Evolutionary conservation across 2,329 filamentous ascomycete genomes (phyloP), one percentile per base, ranked within the genome.

Genomic region (Stachybotrys echinatus): DNA sequence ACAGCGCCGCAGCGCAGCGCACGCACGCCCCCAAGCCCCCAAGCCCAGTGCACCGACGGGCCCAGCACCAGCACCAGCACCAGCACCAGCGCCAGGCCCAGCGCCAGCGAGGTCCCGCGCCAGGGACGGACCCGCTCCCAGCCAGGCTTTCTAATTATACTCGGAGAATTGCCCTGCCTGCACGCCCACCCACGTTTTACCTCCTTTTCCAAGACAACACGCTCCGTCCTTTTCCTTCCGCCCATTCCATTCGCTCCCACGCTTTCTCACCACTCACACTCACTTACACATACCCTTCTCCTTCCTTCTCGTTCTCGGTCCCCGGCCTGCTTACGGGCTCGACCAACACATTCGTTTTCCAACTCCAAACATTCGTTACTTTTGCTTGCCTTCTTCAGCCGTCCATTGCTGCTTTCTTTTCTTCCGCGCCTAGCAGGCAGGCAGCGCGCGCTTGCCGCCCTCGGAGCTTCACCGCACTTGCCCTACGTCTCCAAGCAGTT

Each of bases 111-210:
- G n/a, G n/a, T n/a, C n/a, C n/a, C n/a, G n/a, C n/a, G n/a, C n/a
- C n/a, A n/a, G n/a, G n/a, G n/a, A n/a, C n/a, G n/a, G n/a, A n/a
- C n/a, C n/a, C n/a, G n/a, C n/a, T n/a, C n/a, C n/a, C n/a, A n/a
- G n/a, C n/a, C n/a, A n/a, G n/a, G n/a, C 19, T 45, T 45, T 37
- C 44, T 27, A 46, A 46, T 46, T 31, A 34, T 46, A 46, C 44
- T 46, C 44, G 44, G 44, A 46, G 44, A 46, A 46, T 46, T 34
- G 44, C 22, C 44, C 27, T 34, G 44, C n/a, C 44, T 46, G 10
- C 27, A 45, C 42, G 23, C 44, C 27, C 12, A 12, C 27, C 17
- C 38, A 40, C 38, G 38, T 40, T 40, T 40, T 20, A 17, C n/a
- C 27, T 31, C 19, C 27, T 37, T 22, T 7, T 19, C 42, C 42